Percentiles rank a stretch among this genome's conserved stretches.
Conservation (phyloP, 1,284 basidiomycete genomes). For the Caloboletus inedulis region DNA sequence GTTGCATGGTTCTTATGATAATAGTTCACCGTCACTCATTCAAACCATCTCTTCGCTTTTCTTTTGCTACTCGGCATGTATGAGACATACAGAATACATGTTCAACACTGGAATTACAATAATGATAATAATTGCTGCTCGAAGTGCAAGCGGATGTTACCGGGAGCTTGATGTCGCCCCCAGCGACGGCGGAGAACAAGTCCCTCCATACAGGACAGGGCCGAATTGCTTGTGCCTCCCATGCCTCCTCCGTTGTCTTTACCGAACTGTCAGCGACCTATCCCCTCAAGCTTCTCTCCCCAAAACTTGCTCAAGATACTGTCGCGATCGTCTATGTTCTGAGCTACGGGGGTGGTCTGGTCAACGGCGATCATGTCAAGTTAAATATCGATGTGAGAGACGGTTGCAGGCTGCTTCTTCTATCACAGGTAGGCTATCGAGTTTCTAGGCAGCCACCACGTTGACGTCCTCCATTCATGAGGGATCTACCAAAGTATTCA, state of each 20-base stretch:
- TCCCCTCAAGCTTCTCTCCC: constrained; percentile 88
- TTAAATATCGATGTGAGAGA: constrained; percentile 63
- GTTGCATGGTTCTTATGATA: constrained; percentile 21
- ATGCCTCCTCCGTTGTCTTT: constrained; percentile 61
- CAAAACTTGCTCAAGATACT: constrained; percentile 45
- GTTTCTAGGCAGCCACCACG: not conserved
- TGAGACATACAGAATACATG: constrained; percentile 33
- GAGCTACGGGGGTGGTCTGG: constrained; percentile 91
- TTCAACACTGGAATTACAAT: constrained; percentile 28
- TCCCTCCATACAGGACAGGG: constrained; percentile 50
- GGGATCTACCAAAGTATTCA: constrained; percentile 96
- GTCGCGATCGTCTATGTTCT: constrained; percentile 79
- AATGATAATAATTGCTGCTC: constrained; percentile 24
- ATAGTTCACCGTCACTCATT: constrained; percentile 25
- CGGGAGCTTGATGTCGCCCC: not conserved
- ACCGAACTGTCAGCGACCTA: constrained; percentile 79
- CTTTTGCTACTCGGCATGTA: constrained; percentile 31
- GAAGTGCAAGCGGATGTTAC: not conserved
- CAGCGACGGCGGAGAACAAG: constrained; percentile 21
- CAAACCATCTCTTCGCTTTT: constrained; percentile 11
- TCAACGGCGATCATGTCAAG: constrained; percentile 79
- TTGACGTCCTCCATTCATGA: constrained; percentile 31
- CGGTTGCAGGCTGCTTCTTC: constrained; percentile 57
- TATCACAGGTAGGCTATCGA: constrained; percentile 70
- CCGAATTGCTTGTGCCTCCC: constrained; percentile 48